A percentile compares a stretch with the other conserved stretches of the same genome.
Evolutionary conservation across 768 basidiomycete genomes (phyloP).

Genomic region (Russula foetens): DNA sequence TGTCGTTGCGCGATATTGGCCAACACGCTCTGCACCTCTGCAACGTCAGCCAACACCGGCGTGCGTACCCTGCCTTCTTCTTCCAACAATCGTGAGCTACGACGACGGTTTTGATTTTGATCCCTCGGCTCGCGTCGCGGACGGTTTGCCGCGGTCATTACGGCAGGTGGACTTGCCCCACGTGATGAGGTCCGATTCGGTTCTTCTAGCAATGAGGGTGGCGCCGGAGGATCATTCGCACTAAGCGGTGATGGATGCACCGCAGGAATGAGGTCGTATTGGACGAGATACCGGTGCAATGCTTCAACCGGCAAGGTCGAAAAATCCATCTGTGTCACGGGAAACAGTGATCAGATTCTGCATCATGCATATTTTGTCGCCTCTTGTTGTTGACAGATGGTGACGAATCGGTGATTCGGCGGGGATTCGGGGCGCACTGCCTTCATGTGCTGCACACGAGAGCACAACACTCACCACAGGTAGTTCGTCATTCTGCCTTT

Average conservation of each 20-base stretch:
- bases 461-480: conserved; percentile 13
- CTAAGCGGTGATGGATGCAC: conserved; percentile 65
- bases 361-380: neutral
- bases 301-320: conserved; percentile 54
- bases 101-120: conserved; percentile 41
- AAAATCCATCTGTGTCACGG: conserved; percentile 62
- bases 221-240: conserved; percentile 62
- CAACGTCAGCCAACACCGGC: conserved; percentile 62
- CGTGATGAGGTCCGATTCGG: conserved; percentile 38
- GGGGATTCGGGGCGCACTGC: neutral
- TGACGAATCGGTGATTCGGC: conserved; percentile 5
- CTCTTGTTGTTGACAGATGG: conserved; percentile 7
- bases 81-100: conserved; percentile 67
- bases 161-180: conserved; percentile 41
- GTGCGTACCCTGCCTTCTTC: conserved; percentile 49
- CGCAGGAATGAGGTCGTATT: conserved; percentile 62
- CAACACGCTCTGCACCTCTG: conserved; percentile 57
- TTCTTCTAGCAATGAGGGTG: conserved; percentile 48
- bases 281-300: conserved; percentile 64
- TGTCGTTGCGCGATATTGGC: conserved; percentile 67
- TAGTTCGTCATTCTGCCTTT: conserved; percentile 11
- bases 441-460: neutral
- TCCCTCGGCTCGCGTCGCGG: conserved; percentile 64
- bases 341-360: conserved; percentile 13
- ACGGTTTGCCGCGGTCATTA: conserved; percentile 57